These are phyloP conservation scores for Chaetomium strumarium DNA, from an alignment of 2,329 filamentous ascomycete genomes.

Conservation along the genomic window DNA sequence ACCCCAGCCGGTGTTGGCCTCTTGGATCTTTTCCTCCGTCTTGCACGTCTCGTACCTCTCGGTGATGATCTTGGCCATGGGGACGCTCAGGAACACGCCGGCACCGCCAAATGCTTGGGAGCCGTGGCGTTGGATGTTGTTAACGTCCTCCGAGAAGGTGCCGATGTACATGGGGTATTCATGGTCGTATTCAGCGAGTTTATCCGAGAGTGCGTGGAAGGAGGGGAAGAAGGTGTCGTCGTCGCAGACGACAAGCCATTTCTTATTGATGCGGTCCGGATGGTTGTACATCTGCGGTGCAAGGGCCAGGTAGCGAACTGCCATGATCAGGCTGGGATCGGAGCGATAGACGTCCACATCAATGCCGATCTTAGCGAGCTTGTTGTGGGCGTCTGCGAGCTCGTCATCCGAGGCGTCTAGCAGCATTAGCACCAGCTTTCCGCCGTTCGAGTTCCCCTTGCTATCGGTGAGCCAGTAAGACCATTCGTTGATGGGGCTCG, in stretches of 20 bases:
- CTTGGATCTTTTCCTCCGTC: conserved; percentile 45
- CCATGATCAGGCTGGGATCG: conserved; percentile 50
- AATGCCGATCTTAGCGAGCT: conserved; percentile 44
- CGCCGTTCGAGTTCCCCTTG: conserved; percentile 50
- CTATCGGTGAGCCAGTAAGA: conserved; percentile 55
- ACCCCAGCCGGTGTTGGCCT: conserved; percentile 54
- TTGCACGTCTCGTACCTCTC: conserved; percentile 32
- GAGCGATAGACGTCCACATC: conserved; percentile 53
- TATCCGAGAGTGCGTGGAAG: conserved; percentile 48
- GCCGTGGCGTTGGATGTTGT: conserved; percentile 54
- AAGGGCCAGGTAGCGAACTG: conserved; percentile 51
- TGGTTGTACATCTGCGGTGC: conserved; percentile 51
- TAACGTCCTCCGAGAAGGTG: conserved; percentile 55
- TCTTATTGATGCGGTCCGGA: conserved; percentile 40
- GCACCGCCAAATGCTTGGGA: conserved; percentile 60
- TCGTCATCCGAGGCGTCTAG: conserved; percentile 47
- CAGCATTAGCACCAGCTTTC: conserved; percentile 49
- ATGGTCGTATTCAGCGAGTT: conserved; percentile 47
- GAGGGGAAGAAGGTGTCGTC: conserved; percentile 62
- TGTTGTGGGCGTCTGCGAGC: conserved; percentile 43
- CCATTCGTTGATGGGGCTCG: conserved; percentile 52
- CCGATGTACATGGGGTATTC: conserved; percentile 52
- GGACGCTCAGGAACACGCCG: conserved; percentile 55
- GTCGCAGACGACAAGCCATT: conserved; percentile 58
- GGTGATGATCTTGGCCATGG: conserved; percentile 31